Evolutionary conservation across 2,329 filamentous ascomycete species (phyloP).

Genomic region (Proliferodiscus dingleyae): DNA sequence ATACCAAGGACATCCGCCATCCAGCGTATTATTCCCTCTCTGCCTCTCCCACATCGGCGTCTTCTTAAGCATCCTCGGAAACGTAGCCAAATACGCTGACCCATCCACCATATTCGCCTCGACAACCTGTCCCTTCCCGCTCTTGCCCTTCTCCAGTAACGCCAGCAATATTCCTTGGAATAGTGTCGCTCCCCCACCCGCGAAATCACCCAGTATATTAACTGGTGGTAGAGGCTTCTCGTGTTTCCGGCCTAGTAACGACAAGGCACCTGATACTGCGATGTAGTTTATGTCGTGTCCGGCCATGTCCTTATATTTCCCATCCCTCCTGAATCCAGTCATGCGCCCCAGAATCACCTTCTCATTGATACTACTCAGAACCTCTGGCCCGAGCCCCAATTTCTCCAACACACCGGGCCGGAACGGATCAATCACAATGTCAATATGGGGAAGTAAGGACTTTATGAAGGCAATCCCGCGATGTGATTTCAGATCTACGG

Average conservation of each 20-base stretch:
- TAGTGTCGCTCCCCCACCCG: constrained; percentile 77
- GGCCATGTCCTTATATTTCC: constrained; percentile 80
- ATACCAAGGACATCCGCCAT: constrained; percentile 84
- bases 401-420: constrained; percentile 87
- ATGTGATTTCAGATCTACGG: constrained; percentile 69
- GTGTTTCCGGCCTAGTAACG: constrained; percentile 65
- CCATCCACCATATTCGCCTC: constrained; percentile 98
- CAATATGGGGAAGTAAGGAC: constrained; percentile 55
- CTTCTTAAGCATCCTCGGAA: constrained; percentile 65
- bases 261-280: constrained; percentile 75
- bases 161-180: constrained; percentile 81
- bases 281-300: constrained; percentile 98
- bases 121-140: constrained; percentile 77
- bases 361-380: constrained; percentile 63
- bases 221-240: constrained; percentile 72
- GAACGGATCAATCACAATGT: constrained; percentile 90
- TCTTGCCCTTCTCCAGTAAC: constrained; percentile 58
- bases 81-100: constrained; percentile 69
- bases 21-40: constrained; percentile 72
- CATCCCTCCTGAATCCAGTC: constrained; percentile 85
- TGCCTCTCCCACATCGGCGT: constrained; percentile 56
- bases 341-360: constrained; percentile 77
- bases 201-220: constrained; percentile 88
- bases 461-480: constrained; percentile 62
- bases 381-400: constrained; percentile 67